phyloP scores from a whole-genome alignment of 2,329 filamentous ascomycete genomes.

The Westerdykella ornata region DNA sequence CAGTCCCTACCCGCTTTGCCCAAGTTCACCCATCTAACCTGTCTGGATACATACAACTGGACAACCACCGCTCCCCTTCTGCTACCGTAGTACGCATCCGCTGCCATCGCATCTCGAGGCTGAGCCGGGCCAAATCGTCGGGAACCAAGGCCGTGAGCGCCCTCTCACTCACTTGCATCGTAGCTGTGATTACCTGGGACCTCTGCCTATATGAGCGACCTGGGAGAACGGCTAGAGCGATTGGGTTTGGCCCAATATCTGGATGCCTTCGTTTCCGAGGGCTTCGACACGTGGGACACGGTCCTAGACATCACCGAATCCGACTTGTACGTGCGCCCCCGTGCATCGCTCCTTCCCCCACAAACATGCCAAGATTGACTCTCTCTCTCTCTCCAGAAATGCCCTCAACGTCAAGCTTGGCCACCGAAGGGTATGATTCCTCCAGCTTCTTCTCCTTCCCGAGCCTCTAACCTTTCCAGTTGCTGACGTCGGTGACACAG shows the following conservation, averaged over 20 bases:
- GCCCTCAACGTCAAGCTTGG: conserved; percentile 71
- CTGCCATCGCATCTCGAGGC: too few species aligned
- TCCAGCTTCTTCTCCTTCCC: conserved; percentile 1
- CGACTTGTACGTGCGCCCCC: conserved; percentile 55
- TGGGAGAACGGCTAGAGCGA: conserved; percentile 62
- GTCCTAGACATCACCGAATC: conserved; percentile 79
- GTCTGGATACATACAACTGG: too few species aligned
- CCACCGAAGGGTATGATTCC: conserved; percentile 63
- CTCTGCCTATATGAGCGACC: conserved; percentile 52
- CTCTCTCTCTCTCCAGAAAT: conserved; percentile 47
- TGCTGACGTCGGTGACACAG: conserved; percentile 36
- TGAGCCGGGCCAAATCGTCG: too few species aligned
- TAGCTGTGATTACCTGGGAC: too few species aligned
- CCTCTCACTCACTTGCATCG: not conserved
- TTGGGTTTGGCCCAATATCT: conserved; percentile 74
- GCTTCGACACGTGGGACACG: conserved; percentile 79
- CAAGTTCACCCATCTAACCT: too few species aligned
- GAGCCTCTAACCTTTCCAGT: too few species aligned
- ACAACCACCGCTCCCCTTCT: too few species aligned
- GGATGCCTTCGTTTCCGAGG: conserved; percentile 64
- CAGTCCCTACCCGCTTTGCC: not conserved
- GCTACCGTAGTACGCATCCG: too few species aligned
- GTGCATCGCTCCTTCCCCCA: not conserved
- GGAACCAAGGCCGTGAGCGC: not conserved
- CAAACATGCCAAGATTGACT: conserved; percentile 9